These are phyloP conservation scores for Lodderomyces theae DNA, from an alignment of 1,139 yeast species.

Conservation along the genomic window DNA sequence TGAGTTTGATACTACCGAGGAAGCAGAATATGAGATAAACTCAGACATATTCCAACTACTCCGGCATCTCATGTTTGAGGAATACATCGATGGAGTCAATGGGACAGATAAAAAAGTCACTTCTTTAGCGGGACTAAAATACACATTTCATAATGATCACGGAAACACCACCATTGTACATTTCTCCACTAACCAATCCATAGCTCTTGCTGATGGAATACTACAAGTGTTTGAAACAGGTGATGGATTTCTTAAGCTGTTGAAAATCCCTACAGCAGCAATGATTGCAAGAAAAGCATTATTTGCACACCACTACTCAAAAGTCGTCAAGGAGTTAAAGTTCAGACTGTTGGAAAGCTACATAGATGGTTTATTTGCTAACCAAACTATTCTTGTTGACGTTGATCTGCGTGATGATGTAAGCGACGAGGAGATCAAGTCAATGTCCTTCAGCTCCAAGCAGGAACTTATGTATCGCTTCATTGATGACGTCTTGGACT, in stretches of 20 bases:
- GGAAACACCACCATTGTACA: slow-evolving; percentile 8
- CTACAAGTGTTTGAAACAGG: slow-evolving; percentile 49
- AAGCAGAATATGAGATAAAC: slow-evolving; percentile 32
- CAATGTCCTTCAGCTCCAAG: slow-evolving; percentile 25
- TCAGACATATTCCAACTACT: slow-evolving; percentile 29
- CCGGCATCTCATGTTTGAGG: slow-evolving; percentile 25
- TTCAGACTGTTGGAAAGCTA: slow-evolving; percentile 58
- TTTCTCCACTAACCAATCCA: slow-evolving; percentile 32
- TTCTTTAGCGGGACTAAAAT: slow-evolving; percentile 10
- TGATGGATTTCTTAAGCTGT: slow-evolving; percentile 32
- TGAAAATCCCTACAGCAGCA: slow-evolving; percentile 27
- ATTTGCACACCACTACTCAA: slow-evolving; percentile 64
- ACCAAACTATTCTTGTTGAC: slow-evolving; percentile 61
- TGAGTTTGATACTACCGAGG: slow-evolving; percentile 26
- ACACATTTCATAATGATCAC: slow-evolving; percentile 2
- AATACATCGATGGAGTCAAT: slow-evolving; percentile 32
- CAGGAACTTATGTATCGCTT: slow-evolving; percentile 65
- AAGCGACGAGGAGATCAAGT: slow-evolving; percentile 21
- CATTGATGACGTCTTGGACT: slow-evolving; percentile 41
- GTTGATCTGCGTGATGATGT: slow-evolving; percentile 40
- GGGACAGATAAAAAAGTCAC: slow-evolving; percentile 20
- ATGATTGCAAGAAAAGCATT: slow-evolving; percentile 74
- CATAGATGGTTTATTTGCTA: slow-evolving; percentile 49
- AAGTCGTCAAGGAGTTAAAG: slow-evolving; percentile 66
- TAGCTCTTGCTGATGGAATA: slow-evolving; percentile 57